Percentiles rank a stretch among this genome's conserved stretches.
Evolutionary conservation across 78 protist genomes (phyloP).

Genomic region (Dictyostelium intermedium): DNA sequence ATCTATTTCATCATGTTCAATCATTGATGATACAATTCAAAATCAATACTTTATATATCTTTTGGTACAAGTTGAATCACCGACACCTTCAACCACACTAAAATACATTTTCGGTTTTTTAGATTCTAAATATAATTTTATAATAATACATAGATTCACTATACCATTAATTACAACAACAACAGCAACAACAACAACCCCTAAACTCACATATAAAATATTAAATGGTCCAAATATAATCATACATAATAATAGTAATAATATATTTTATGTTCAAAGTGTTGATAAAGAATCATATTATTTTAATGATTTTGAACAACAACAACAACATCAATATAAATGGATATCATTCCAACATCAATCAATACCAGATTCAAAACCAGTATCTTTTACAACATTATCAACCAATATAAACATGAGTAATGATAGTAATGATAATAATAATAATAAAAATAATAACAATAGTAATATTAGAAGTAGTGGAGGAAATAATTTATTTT

Average conservation of each 20-base stretch:
- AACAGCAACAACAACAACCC: neutral
- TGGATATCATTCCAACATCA: neutral
- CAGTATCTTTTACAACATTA: neutral
- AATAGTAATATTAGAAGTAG: no score
- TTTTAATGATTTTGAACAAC: neutral
- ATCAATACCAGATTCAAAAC: slow-evolving; percentile 2
- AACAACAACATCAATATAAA: neutral
- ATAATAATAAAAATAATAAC: neutral
- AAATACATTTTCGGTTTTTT: neutral
- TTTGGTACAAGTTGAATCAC: neutral
- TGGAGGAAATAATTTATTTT: neutral
- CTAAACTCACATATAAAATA: neutral
- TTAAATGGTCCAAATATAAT: neutral
- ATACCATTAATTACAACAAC: neutral
- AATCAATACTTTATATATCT: neutral
- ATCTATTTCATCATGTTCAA: neutral
- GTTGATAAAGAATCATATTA: neutral
- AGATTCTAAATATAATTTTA: neutral
- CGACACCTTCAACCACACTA: neutral
- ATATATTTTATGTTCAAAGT: neutral
- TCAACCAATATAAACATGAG: neutral
- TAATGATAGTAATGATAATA: neutral
- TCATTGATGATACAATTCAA: neutral
- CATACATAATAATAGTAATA: neutral
- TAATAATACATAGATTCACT: neutral